These are phyloP conservation scores for Thelonectria discophora DNA, from an alignment of 2,329 filamentous ascomycete species.

Conservation along the genomic window DNA sequence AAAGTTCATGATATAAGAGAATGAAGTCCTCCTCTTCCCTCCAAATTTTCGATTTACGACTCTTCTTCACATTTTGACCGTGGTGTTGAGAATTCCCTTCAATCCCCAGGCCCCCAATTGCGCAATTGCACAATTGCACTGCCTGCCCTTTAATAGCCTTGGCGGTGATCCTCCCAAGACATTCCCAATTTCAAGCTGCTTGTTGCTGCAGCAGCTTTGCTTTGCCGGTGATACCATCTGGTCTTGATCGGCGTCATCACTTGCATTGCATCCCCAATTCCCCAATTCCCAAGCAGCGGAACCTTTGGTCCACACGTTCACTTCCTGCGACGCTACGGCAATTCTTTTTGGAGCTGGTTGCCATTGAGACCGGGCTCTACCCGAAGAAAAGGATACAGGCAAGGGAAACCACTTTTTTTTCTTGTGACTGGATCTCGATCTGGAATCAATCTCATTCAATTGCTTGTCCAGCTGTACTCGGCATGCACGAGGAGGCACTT, in stretches of 20 bases:
- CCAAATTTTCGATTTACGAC: not conserved
- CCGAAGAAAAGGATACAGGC: not conserved
- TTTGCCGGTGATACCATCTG: slow-evolving; percentile 8
- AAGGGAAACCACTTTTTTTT: slow-evolving; percentile 5
- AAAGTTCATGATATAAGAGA: not conserved
- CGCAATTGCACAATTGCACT: slow-evolving; percentile 1
- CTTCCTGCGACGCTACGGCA: slow-evolving; percentile 6
- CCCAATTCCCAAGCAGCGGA: not conserved
- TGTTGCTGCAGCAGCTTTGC: slow-evolving; percentile 1
- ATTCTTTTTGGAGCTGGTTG: slow-evolving; percentile 11
- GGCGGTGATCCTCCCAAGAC: slow-evolving; percentile 16
- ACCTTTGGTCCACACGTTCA: slow-evolving; percentile 1
- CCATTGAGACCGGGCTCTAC: slow-evolving; percentile 2
- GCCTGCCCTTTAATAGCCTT: slow-evolving; percentile 6
- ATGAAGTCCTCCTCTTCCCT: not conserved
- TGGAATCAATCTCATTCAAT: slow-evolving; percentile 1
- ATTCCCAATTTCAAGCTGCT: slow-evolving; percentile 6
- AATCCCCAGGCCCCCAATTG: not conserved
- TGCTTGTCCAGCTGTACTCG: not conserved
- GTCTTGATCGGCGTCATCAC: not conserved
- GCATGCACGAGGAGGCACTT: not conserved
- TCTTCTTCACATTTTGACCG: not conserved
- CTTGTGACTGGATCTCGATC: not conserved
- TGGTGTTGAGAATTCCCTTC: slow-evolving; percentile 8
- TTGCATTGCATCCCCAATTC: not conserved